Evolutionary conservation across 495 filamentous ascomycete species (phyloP), one percentile per base, ranked within the genome.

Genomic region (Amniculicola lignicola): DNA sequence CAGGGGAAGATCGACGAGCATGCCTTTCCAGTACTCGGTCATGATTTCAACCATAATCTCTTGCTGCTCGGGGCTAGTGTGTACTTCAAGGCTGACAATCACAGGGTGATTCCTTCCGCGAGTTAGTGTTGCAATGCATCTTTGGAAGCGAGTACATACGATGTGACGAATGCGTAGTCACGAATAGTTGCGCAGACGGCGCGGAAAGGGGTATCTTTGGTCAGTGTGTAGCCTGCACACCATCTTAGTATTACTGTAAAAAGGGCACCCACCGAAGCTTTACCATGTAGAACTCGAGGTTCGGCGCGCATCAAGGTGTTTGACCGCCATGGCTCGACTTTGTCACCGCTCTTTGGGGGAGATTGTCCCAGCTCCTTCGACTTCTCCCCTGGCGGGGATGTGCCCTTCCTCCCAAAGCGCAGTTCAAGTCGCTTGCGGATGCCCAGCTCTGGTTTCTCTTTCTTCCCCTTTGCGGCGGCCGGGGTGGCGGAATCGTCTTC

Each of bases 1-100:
- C 7, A 57, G 33, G 4, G 78, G 72, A 7, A 76, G 66, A 5
- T 87, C 79, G 0, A 96, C 73, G 0, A 97, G 74, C 54, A 81
- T 72, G 0, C 77, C 83, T 18, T 75, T 77, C 87, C 88, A 96
- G 10, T 81, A 81, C 40, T 91, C 77, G 42, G 79, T 75, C 78
- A 96, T 95, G 56, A 96, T 95, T 46, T 88, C 77, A 0, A 95
- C 88, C 86, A 96, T 95, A 12, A 81, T 81, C 60, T 87, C 81
- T 65, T 96, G 91, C 66, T 96, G 92, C 37, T 83, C 79, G 0
- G 78, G 67, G 54, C 76, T 75, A 25, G 87, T 88, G 71, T 96
- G 92, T 0, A 96, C 88, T 67, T 97, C 92, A 7, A 97, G 74
- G 61, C 88, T 93, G 54, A 95, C 82, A 31, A 97, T 90, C 1